Conservation (phyloP, 192 early-diverging fungal genomes). For the Umbelopsis vinacea region DNA sequence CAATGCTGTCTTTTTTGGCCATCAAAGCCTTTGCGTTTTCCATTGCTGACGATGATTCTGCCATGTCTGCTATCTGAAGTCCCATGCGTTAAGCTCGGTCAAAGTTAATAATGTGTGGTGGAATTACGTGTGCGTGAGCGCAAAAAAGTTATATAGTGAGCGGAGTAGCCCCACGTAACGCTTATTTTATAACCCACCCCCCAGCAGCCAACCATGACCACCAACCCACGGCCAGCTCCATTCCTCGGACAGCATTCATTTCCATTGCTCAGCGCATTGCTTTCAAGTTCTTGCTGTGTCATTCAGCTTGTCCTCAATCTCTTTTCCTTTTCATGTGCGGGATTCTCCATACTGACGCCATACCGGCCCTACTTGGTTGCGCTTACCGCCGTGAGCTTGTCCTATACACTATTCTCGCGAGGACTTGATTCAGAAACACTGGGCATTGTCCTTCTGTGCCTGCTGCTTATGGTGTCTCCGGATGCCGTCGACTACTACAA, state of each 20-base stretch:
- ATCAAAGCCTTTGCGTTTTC: constrained; percentile 50
- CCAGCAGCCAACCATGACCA: too few species aligned
- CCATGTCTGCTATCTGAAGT: constrained; percentile 3
- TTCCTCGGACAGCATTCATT: constrained; percentile 5
- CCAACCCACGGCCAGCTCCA: background rate
- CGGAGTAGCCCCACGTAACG: background rate
- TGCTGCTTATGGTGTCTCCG: constrained; percentile 44
- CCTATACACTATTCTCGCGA: constrained; percentile 31
- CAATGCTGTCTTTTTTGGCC: constrained; percentile 50
- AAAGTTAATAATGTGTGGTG: too few species aligned
- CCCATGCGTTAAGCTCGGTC: background rate
- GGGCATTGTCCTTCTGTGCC: constrained; percentile 22
- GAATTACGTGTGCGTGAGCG: too few species aligned
- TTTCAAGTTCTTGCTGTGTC: constrained; percentile 56
- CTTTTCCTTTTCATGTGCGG: constrained; percentile 58
- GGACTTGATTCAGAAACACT: constrained; percentile 32
- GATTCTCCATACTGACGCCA: constrained; percentile 58
- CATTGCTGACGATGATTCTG: constrained; percentile 11
- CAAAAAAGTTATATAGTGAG: background rate
- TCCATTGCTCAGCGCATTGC: constrained; percentile 37
- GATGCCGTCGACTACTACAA: constrained; percentile 42
- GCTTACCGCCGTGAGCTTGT: constrained; percentile 35
- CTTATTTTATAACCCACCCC: background rate
- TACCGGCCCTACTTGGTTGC: constrained; percentile 45
- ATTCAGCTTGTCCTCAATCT: constrained; percentile 57